A percentile compares a stretch with the other conserved stretches of the same genome.
These are phyloP conservation scores for Phytopythium mirpurense DNA, from an alignment of 352 stramenopile species.

Conservation along the genomic window DNA sequence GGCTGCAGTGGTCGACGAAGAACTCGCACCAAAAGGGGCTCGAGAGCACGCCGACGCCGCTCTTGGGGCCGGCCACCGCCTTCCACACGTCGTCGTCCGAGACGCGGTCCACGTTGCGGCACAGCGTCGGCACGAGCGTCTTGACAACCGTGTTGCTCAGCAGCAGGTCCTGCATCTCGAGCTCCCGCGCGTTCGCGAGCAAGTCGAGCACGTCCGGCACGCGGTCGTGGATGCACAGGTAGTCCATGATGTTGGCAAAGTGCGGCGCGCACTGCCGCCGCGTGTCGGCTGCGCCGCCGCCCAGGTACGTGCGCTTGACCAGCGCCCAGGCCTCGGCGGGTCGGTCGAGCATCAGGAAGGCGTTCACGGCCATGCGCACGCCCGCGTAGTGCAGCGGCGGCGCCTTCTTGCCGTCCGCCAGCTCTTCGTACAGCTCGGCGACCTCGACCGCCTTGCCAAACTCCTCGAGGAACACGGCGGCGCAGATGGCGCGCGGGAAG, in stretches of 20 bases:
- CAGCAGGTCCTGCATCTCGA: conserved; percentile 20
- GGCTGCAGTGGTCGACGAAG: conserved; percentile 39
- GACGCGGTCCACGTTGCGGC: conserved; percentile 23
- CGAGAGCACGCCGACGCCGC: conserved; percentile 25
- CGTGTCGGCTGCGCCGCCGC: conserved; percentile 19
- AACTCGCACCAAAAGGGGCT: conserved; percentile 30
- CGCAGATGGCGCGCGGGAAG: conserved; percentile 49
- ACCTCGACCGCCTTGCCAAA: conserved; percentile 38
- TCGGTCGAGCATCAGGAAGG: conserved; percentile 43
- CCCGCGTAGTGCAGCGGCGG: conserved; percentile 27
- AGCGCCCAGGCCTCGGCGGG: conserved; percentile 32
- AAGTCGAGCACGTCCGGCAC: conserved; percentile 24
- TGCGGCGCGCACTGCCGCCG: conserved; percentile 20
- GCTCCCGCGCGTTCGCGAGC: conserved; percentile 26
- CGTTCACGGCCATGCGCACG: conserved; percentile 54
- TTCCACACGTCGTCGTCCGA: conserved; percentile 31
- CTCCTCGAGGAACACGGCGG: conserved; percentile 44
- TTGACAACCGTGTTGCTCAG: conserved; percentile 30
- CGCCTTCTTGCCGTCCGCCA: conserved; percentile 11
- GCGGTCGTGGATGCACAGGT: conserved; percentile 31
- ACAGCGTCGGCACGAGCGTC: conserved; percentile 32
- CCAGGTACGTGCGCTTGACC: conserved; percentile 22
- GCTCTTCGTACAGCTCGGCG: conserved; percentile 26
- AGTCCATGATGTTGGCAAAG: conserved; percentile 42
- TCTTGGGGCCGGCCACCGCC: conserved; percentile 20